Base-by-base conservation (phyloP, 306 rosid genomes). In the Arachis hypogaea region DNA sequence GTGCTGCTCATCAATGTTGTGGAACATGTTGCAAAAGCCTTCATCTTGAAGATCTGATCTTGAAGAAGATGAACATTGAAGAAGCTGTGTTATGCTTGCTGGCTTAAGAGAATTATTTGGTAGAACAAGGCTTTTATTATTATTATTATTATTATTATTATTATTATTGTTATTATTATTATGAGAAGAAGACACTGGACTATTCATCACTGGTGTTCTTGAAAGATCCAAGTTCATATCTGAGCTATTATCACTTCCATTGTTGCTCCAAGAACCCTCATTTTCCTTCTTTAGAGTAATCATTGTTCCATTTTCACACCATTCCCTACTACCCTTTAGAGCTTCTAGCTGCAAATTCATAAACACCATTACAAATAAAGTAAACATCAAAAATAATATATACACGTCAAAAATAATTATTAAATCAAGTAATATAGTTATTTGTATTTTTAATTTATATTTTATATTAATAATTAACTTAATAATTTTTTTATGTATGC, bases 211-310 rank as follows among this genome's bases (percentile, higher is more conserved):
- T 74, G 87, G 90, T 72, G 90, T 85, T 78, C 86, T 91, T 63
- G 97, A 91, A 5, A 88, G 86, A 4, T 89, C 96, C 65, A 91
- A 59, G 70, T 91, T 91, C 33, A 91, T 78, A 59, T 88, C 93
- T 65, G 91, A 88, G 71, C 92, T 89, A 55, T 86, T 91, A n/a
- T 90, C 90, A 75, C 98, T 89, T 69, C 87, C 89, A 65, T 86
- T 93, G 85, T 86, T 93, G 85, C 96, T 93, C 97, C 93, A 89
- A 33, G 91, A 91, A 9, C 86, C 86, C 66, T 88, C 96, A 11
- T 54, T 69, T 80, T 89, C 93, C 73, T 91, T 91, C 83, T 91
- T 88, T 4, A 75, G 67, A 47, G 61, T 57, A 41, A 33, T 45
- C 10, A 47, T 57, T 68, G 68, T 65, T 60, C 80, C 75, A 1